These are phyloP conservation scores for Lactarius indigo DNA, from an alignment of 768 basidiomycete species.

Conservation along the genomic window DNA sequence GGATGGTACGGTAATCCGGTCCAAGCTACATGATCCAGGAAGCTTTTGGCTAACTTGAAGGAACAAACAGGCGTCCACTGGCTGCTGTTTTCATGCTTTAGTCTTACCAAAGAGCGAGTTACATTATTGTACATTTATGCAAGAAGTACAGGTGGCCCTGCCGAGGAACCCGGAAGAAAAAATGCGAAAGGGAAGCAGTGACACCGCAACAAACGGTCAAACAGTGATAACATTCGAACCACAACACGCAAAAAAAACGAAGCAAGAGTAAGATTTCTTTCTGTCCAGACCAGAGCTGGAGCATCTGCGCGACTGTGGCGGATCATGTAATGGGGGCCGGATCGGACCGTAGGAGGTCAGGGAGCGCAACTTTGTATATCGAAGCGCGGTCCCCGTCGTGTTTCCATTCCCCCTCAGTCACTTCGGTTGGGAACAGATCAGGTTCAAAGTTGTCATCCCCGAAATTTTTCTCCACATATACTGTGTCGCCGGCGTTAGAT, in stretches of 20 bases:
- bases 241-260: not conserved
- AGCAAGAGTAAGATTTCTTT: not conserved
- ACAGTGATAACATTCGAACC: not conserved
- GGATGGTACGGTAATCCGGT: not conserved
- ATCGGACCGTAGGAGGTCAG: not conserved
- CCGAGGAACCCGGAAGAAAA: not conserved
- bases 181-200: not conserved
- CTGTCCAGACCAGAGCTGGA: not conserved
- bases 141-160: not conserved
- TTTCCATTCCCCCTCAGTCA: conserved; percentile 20
- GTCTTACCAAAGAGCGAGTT: not conserved
- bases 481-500: not conserved
- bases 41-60: not conserved
- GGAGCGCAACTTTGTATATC: conserved; percentile 12
- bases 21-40: too few relatives aligned
- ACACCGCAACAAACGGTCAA: not conserved
- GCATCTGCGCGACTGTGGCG: not conserved
- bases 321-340: not conserved
- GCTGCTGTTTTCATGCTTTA: not conserved
- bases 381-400: conserved; percentile 19
- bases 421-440: conserved; percentile 9
- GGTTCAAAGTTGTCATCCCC: conserved; percentile 14
- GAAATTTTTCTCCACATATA: conserved; percentile 10
- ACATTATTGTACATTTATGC: not conserved
- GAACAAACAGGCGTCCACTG: not conserved